These are phyloP conservation scores for Ambrosia hybrid DNA, from an alignment of 140 eudicot species.

Conservation along the genomic window DNA sequence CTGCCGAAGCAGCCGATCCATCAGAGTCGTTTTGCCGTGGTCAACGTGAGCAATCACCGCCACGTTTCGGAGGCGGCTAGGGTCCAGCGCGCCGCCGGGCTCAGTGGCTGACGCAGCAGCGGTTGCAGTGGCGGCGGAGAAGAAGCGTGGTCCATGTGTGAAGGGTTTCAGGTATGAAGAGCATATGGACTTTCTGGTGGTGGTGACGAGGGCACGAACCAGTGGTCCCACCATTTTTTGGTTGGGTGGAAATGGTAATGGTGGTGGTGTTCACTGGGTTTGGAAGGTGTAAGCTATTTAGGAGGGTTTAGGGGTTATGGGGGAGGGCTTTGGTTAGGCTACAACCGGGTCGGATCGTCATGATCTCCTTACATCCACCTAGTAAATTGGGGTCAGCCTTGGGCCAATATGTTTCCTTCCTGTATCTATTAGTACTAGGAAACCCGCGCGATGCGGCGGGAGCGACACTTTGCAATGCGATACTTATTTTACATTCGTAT, in stretches of 20 bases:
- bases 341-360: not conserved
- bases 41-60: slow-evolving; percentile 98
- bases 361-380: too few relatives aligned
- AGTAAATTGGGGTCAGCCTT: too few relatives aligned
- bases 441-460: too few relatives aligned
- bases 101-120: slow-evolving; percentile 46
- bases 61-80: slow-evolving; percentile 80
- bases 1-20: slow-evolving; percentile 93
- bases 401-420: too few relatives aligned
- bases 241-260: slow-evolving; percentile 18
- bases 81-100: slow-evolving; percentile 53
- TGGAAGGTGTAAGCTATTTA: not conserved
- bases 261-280: not conserved
- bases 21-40: slow-evolving; percentile 92
- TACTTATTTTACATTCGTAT: too few relatives aligned
- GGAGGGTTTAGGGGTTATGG: not conserved
- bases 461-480: too few relatives aligned
- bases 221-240: slow-evolving; percentile 57
- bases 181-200: slow-evolving; percentile 48
- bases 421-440: too few relatives aligned
- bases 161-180: slow-evolving; percentile 29
- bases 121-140: slow-evolving; percentile 49
- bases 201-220: slow-evolving; percentile 71
- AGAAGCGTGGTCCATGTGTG: slow-evolving; percentile 19
- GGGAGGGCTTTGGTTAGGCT: not conserved